Base-by-base conservation (phyloP, 495 filamentous ascomycete species). In the Zalerion maritima region DNA sequence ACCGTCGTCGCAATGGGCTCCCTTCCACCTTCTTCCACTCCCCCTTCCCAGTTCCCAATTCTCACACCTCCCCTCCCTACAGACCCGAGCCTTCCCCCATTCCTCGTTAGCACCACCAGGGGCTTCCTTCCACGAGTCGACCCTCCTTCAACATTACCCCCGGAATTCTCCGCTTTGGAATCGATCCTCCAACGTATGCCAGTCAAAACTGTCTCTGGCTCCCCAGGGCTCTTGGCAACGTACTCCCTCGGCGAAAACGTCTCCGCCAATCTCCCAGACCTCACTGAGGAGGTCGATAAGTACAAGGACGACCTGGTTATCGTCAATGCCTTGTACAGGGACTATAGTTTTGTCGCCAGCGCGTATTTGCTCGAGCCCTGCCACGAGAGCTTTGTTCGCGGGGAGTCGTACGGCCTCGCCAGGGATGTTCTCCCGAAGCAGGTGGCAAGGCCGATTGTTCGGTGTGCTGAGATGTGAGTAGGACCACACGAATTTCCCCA, bases 341-440 rank as follows among this genome's bases (percentile, higher is more conserved):
- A 93, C 57, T 93, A 93, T 47, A 76, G 78, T 15, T 94, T 91
- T 58, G 56, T 93, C 3, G 80, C 83, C 1, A 86, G 79, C 9
- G 77, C 84, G 0, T 92, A 89, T 47, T 60, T 94, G 10, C 67
- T 94, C n/a, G 85, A 94, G 58, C 85, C 85, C n/a, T 94, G 85
- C 52, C 84, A 85, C 55, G 60, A 76, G 58, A 64, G 76, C 40
- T 74, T 68, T 41, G 49, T 75, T 31, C 64, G 66, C 11, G 77
- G 72, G 0, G 64, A 74, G 37, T 57, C 58, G 1, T 93, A 91
- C 46, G 84, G 84, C 0, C 57, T 93, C 18, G 84, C 67, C 6
- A 59, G 84, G 5, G 62, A 78, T 19, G 50, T 71, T 10, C 53
- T 93, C 42, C 84, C 83, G 5, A 63, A 62, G 21, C 57, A 61